A percentile compares a stretch with the other conserved stretches of the same genome.
Conservation (phyloP, 257 asterid species). For the Fraxinus anomala region DNA sequence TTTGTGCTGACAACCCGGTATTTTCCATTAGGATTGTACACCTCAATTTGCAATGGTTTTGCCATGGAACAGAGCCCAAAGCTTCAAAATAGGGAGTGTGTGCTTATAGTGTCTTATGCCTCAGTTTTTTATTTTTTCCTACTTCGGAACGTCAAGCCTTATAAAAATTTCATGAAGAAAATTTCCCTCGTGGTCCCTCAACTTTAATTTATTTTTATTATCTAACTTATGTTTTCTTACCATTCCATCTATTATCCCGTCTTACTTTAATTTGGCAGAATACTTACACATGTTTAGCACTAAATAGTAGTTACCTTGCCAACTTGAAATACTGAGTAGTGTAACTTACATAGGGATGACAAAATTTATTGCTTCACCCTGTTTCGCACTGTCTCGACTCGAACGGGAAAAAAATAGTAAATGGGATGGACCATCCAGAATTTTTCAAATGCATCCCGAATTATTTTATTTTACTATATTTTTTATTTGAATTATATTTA, state of each 20-base stretch:
- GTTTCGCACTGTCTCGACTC: too few species aligned
- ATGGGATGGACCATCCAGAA: too few species aligned
- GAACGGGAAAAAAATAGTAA: too few species aligned
- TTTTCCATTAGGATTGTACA: constrained; percentile 86
- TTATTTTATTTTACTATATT: too few species aligned
- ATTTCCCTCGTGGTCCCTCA: neutral
- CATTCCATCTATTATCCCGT: neutral
- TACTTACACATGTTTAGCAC: neutral
- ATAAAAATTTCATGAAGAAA: neutral
- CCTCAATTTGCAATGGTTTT: constrained; percentile 78
- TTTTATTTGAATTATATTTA: too few species aligned
- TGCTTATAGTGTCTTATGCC: neutral
- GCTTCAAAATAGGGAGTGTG: constrained; percentile 13
- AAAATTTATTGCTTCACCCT: too few species aligned
- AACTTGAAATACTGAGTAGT: neutral
- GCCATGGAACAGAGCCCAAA: constrained; percentile 47
- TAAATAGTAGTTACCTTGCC: neutral
- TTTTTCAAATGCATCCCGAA: too few species aligned
- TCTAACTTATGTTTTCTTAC: neutral
- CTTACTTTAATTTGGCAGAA: neutral
- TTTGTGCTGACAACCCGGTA: constrained; percentile 91
- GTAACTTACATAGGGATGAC: too few species aligned
- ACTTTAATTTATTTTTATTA: neutral
- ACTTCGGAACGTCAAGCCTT: neutral
- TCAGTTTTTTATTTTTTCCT: neutral